A percentile compares a stretch with the other conserved stretches of the same genome.
These are phyloP conservation scores for Phytophthora europaea DNA, from an alignment of 352 stramenopile genomes.

Conservation along the genomic window DNA sequence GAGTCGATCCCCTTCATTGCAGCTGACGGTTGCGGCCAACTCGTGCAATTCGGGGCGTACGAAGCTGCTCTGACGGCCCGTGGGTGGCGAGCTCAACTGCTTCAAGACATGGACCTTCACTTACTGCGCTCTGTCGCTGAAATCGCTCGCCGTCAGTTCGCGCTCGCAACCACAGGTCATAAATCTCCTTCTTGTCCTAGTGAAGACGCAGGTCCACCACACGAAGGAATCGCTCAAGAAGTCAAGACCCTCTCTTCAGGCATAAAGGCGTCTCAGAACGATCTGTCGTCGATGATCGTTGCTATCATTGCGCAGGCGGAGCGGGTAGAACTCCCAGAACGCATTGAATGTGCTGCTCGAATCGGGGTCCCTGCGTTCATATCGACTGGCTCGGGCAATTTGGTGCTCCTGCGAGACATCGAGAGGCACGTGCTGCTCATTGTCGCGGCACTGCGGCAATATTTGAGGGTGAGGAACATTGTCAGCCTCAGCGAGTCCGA, in stretches of 20 bases:
- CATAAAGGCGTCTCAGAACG: slow-evolving; percentile 31
- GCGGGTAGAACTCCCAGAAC: neutral
- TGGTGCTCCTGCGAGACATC: slow-evolving; percentile 32
- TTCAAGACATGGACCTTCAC: slow-evolving; percentile 38
- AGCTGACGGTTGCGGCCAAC: slow-evolving; percentile 17
- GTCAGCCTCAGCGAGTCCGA: neutral
- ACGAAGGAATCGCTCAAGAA: slow-evolving; percentile 13
- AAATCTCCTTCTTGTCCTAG: slow-evolving; percentile 3
- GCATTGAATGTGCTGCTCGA: slow-evolving; percentile 12
- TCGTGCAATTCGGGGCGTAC: slow-evolving; percentile 29
- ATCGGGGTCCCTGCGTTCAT: slow-evolving; percentile 29
- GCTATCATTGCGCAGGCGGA: slow-evolving; percentile 32
- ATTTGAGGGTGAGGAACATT: slow-evolving; percentile 19
- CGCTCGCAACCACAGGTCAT: slow-evolving; percentile 2
- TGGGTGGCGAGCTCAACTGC: slow-evolving; percentile 31
- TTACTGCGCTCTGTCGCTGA: slow-evolving; percentile 30
- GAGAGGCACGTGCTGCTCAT: slow-evolving; percentile 27
- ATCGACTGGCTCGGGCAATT: slow-evolving; percentile 23
- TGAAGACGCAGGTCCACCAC: neutral
- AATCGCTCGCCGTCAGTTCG: slow-evolving; percentile 20
- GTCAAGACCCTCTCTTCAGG: slow-evolving; percentile 13
- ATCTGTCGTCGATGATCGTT: slow-evolving; percentile 34
- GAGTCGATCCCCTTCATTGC: slow-evolving; percentile 24
- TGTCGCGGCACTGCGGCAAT: slow-evolving; percentile 26
- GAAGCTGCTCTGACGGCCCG: slow-evolving; percentile 28